Evolutionary conservation across 1,139 yeast genomes (phyloP).

Genomic region (Yamadazyma diddensiae): DNA sequence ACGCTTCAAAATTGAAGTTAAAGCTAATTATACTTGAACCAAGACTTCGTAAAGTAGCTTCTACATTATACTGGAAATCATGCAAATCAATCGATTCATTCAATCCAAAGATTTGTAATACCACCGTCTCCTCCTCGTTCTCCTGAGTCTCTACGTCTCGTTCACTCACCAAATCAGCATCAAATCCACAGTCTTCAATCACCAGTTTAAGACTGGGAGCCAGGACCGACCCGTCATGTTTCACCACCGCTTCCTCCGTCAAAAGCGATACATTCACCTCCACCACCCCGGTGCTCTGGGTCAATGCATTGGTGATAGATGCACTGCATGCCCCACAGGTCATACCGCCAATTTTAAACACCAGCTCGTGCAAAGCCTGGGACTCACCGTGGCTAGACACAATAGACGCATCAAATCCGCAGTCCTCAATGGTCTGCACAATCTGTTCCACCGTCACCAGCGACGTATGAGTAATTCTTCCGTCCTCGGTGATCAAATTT

Average conservation of each 20-base stretch:
- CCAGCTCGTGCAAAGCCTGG: conserved; percentile 2
- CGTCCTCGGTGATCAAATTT: conserved; percentile 35
- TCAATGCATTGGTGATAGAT: conserved; percentile 30
- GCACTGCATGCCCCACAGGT: conserved; percentile 45
- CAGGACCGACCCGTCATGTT: conserved; percentile 35
- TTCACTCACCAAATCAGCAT: conserved; percentile 36
- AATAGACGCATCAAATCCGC: conserved; percentile 34
- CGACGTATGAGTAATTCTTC: conserved; percentile 22
- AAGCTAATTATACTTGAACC: conserved; percentile 27
- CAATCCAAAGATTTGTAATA: conserved; percentile 35
- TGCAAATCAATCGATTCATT: conserved; percentile 23
- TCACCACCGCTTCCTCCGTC: conserved; percentile 67
- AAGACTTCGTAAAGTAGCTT: conserved; percentile 33
- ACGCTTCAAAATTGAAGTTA: conserved; percentile 18
- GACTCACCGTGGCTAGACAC: not conserved
- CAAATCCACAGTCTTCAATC: conserved; percentile 79
- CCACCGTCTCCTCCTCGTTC: conserved; percentile 24
- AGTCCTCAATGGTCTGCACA: conserved; percentile 23
- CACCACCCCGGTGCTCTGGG: conserved; percentile 39
- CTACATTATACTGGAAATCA: conserved; percentile 37
- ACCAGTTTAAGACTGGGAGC: conserved; percentile 38
- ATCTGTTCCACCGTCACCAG: conserved; percentile 4
- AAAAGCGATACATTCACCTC: conserved; percentile 63
- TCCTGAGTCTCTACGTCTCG: conserved; percentile 3
- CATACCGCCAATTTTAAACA: conserved; percentile 23